A percentile compares a stretch with the other conserved stretches of the same genome.
These are phyloP conservation scores for Candida alai DNA, from an alignment of 805 yeast species.

Conservation along the genomic window DNA sequence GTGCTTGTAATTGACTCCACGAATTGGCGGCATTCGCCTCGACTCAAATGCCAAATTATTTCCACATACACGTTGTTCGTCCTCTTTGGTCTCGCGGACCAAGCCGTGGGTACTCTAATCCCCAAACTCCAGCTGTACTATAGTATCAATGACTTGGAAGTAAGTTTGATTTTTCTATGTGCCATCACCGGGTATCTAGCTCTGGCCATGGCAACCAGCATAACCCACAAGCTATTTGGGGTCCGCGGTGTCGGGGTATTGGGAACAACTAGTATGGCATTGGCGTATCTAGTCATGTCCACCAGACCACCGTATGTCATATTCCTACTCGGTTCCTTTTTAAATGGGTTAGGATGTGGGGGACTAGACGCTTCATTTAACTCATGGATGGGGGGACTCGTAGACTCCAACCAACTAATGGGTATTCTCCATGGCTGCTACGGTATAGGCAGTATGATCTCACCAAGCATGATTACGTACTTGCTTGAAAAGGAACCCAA, in stretches of 20 bases:
- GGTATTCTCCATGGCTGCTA: constrained; percentile 52
- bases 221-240: constrained; percentile 42
- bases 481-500: constrained; percentile 33
- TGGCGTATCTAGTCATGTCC: constrained; percentile 37
- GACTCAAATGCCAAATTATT: constrained; percentile 42
- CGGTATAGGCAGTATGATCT: constrained; percentile 51
- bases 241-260: constrained; percentile 40
- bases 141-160: constrained; percentile 42
- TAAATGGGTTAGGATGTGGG: constrained; percentile 56
- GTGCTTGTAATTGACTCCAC: constrained; percentile 29
- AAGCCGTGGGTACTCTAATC: constrained; percentile 56
- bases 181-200: constrained; percentile 53
- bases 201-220: constrained; percentile 48
- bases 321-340: constrained; percentile 34
- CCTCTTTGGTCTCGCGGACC: constrained; percentile 56
- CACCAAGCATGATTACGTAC: constrained; percentile 44
- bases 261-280: constrained; percentile 31
- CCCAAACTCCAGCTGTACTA: constrained; percentile 49
- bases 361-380: constrained; percentile 52
- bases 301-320: constrained; percentile 40
- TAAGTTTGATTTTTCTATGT: constrained; percentile 49
- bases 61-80: constrained; percentile 38
- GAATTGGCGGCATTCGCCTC: constrained; percentile 35
- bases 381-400: constrained; percentile 47
- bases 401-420: constrained; percentile 45